These are phyloP conservation scores for Pinus albicaulis DNA, from an alignment of 75 land plant species.

Conservation along the genomic window DNA sequence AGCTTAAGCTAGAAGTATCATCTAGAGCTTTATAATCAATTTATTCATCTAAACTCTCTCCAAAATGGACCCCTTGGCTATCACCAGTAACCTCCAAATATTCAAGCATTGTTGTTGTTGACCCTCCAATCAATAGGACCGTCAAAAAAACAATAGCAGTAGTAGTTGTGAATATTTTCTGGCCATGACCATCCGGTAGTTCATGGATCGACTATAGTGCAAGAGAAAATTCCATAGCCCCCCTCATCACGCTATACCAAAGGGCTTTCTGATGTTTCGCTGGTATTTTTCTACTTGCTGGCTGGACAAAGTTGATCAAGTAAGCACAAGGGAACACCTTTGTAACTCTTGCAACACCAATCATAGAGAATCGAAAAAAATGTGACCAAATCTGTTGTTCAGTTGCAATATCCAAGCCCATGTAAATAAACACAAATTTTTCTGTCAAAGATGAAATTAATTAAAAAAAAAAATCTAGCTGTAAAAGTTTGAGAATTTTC, in stretches of 20 bases:
- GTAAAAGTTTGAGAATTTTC: no score
- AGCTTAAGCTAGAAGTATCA: no score
- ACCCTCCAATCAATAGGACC: conserved; percentile 92
- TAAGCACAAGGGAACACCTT: conserved; percentile 96
- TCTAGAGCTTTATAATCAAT: no score
- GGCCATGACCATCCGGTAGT: conserved; percentile 89
- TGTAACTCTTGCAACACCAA: no score
- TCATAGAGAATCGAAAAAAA: no score
- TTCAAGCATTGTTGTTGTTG: conserved; percentile 94
- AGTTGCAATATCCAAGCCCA: no score
- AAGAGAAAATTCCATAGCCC: conserved; percentile 99
- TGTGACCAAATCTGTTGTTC: no score
- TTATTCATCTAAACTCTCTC: no score
- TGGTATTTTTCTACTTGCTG: conserved; percentile 76
- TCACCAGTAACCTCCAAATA: conserved; percentile 84
- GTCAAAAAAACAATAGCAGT: conserved; percentile 97
- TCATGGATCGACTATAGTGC: conserved; percentile 93
- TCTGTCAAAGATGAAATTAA: no score
- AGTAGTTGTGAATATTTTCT: conserved; percentile 89
- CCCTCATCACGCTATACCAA: conserved; percentile 96
- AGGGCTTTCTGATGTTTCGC: conserved; percentile 94
- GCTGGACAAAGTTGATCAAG: conserved; percentile 82
- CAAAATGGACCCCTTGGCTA: conserved; percentile 24
- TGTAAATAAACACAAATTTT: no score
- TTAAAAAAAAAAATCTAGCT: no score